Percentiles rank a stretch among this genome's conserved stretches.
Conservation (phyloP, 192 early-diverging fungal genomes). For the Ambispora gerdemannii region DNA sequence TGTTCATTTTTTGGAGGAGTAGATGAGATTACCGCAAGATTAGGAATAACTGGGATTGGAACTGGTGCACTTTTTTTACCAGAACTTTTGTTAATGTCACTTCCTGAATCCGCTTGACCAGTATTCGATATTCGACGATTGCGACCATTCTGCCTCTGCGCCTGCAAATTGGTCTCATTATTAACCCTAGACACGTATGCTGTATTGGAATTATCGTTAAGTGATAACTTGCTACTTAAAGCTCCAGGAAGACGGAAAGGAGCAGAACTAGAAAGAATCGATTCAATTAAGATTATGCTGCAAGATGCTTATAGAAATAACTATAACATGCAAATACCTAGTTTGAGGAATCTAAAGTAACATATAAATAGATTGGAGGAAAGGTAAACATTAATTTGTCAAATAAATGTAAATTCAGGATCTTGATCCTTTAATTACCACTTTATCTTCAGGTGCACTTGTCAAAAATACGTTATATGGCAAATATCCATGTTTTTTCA, state of each 20-base stretch:
- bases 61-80: not conserved
- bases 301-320: too few species aligned
- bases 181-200: constrained; percentile 34
- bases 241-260: constrained; percentile 14
- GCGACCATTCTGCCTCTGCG: constrained; percentile 22
- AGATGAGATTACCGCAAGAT: not conserved
- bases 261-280: not conserved
- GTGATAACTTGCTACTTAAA: constrained; percentile 10
- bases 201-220: constrained; percentile 31
- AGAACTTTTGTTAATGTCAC: not conserved
- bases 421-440: not conserved
- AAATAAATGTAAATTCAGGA: too few species aligned
- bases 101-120: not conserved
- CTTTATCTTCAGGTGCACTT: constrained; percentile 39
- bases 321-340: too few species aligned
- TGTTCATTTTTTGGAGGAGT: not conserved
- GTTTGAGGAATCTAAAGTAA: too few species aligned
- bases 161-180: constrained; percentile 40
- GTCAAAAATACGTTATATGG: constrained; percentile 71
- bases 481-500: constrained; percentile 62
- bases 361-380: too few species aligned
- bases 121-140: constrained; percentile 28
- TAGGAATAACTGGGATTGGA: not conserved
- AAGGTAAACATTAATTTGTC: too few species aligned
- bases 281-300: too few species aligned